These are phyloP conservation scores for Boechera stricta DNA, from an alignment of 345 rosid species.

Conservation along the genomic window DNA sequence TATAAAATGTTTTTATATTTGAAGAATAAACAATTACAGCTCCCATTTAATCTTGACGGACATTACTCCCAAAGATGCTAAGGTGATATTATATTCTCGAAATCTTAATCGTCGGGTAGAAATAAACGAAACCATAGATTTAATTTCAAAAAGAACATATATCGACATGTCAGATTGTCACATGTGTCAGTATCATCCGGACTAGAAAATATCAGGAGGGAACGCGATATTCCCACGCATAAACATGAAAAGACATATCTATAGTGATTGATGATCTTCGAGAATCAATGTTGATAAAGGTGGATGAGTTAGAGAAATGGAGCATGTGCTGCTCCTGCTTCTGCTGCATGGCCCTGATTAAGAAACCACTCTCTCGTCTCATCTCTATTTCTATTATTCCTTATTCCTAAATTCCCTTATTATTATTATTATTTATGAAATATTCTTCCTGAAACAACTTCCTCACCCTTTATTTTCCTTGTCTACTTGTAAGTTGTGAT, in stretches of 20 bases:
- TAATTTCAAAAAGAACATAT: slow-evolving; percentile 15
- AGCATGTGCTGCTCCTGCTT: slow-evolving; percentile 48
- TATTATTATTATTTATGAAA: slow-evolving; percentile 6
- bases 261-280: slow-evolving; percentile 38
- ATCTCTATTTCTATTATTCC: slow-evolving; percentile 35
- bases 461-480: slow-evolving; percentile 19
- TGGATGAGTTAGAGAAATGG: slow-evolving; percentile 35
- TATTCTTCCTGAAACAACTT: slow-evolving; percentile 14
- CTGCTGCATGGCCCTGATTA: slow-evolving; percentile 45
- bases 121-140: slow-evolving; percentile 34
- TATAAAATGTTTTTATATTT: background rate
- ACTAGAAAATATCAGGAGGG: slow-evolving; percentile 45
- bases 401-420: slow-evolving; percentile 26
- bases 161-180: slow-evolving; percentile 14
- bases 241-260: slow-evolving; percentile 36
- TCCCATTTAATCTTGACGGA: slow-evolving; percentile 32
- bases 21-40: slow-evolving; percentile 11
- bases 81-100: slow-evolving; percentile 36
- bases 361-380: slow-evolving; percentile 43
- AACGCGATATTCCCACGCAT: slow-evolving; percentile 50
- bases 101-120: slow-evolving; percentile 44
- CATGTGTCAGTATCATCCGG: slow-evolving; percentile 35
- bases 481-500: slow-evolving; percentile 9
- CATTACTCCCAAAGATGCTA: slow-evolving; percentile 33
- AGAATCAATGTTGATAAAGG: slow-evolving; percentile 40